Evolutionary conservation across 169 alveolate genomes (phyloP).

Genomic region (Plasmodium chabaudi): DNA sequence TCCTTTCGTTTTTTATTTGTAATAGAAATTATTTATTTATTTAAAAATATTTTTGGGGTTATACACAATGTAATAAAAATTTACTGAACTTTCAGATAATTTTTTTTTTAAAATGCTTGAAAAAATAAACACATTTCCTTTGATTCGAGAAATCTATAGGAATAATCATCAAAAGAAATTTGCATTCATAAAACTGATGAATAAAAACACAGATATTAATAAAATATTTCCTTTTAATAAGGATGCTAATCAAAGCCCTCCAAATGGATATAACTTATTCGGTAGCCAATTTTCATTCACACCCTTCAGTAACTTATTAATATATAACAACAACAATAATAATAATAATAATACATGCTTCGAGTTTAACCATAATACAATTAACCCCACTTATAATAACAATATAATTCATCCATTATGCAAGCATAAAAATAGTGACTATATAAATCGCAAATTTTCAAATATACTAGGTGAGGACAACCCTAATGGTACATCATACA

Average conservation of each 20-base stretch:
- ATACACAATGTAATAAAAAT: not conserved
- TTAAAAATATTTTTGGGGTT: not conserved
- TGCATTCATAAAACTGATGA: constrained; percentile 8
- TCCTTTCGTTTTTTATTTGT: no score
- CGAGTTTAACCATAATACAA: no score
- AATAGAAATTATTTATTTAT: not conserved
- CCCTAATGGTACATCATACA: constrained; percentile 1
- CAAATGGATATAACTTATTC: not conserved
- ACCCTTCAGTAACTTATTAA: constrained; percentile 13
- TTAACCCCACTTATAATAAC: no score
- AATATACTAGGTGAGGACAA: not conserved
- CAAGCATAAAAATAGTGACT: no score
- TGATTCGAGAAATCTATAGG: constrained; percentile 36
- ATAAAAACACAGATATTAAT: constrained; percentile 10
- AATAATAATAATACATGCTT: not conserved
- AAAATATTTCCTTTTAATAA: not conserved
- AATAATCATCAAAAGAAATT: constrained; percentile 7
- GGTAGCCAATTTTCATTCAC: not conserved
- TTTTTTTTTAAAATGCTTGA: constrained; percentile 24
- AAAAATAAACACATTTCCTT: constrained; percentile 29
- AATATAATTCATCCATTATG: no score
- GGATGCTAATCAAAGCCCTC: not conserved
- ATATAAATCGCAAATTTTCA: no score
- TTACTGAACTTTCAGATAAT: not conserved
- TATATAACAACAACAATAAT: not conserved